Evolutionary conservation across 2,329 filamentous ascomycete species (phyloP).

Genomic region (Chalara sp.): DNA sequence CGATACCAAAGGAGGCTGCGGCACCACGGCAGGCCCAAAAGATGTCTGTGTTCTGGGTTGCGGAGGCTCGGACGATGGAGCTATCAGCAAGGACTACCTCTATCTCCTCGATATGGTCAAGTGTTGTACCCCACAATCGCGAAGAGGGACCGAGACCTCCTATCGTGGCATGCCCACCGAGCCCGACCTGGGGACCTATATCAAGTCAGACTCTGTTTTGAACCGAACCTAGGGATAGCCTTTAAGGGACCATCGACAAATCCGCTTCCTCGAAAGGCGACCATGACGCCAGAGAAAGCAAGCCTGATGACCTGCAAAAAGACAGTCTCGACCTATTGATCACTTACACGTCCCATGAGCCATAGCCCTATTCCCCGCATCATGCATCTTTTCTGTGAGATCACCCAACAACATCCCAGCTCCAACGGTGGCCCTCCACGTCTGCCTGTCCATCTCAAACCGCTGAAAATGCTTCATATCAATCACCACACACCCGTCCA

Average conservation of each 20-base stretch:
- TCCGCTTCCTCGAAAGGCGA: too few species aligned
- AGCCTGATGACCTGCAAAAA: too few species aligned
- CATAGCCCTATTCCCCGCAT: slow-evolving; percentile 48
- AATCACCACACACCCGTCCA: slow-evolving; percentile 43
- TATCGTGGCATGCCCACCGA: slow-evolving; percentile 50
- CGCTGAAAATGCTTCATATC: slow-evolving; percentile 46
- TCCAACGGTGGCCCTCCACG: slow-evolving; percentile 49
- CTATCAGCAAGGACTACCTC: slow-evolving; percentile 37
- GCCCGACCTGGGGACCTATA: slow-evolving; percentile 43
- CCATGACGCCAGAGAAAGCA: too few species aligned
- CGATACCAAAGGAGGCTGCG: slow-evolving; percentile 29
- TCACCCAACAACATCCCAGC: slow-evolving; percentile 45
- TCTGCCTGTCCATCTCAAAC: slow-evolving; percentile 45
- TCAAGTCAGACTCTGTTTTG: too few species aligned
- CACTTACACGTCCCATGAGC: slow-evolving; percentile 47
- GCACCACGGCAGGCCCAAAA: slow-evolving; percentile 29
- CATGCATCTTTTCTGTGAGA: slow-evolving; percentile 42
- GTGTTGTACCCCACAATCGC: slow-evolving; percentile 42
- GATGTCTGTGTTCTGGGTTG: slow-evolving; percentile 23
- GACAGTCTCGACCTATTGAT: too few species aligned
- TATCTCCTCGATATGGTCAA: slow-evolving; percentile 41
- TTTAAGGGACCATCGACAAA: too few species aligned
- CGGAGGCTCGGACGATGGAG: slow-evolving; percentile 19
- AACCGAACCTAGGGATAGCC: too few species aligned
- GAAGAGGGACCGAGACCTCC: slow-evolving; percentile 37